Conservation (phyloP, 495 filamentous ascomycete species). For the Sporormia fimetaria region DNA sequence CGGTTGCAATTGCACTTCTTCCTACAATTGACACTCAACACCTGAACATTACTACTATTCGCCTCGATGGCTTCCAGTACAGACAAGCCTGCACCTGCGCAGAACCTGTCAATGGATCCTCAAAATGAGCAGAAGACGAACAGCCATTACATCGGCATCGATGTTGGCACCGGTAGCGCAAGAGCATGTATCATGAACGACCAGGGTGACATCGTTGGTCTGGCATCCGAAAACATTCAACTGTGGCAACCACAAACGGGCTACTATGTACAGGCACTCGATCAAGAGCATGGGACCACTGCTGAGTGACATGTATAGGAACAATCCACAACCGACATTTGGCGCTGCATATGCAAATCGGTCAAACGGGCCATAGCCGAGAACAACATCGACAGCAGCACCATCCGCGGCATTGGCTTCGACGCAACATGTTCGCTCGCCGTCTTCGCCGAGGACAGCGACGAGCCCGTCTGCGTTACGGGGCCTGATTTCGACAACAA, state of each 20-base stretch:
- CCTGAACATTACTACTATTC: no score
- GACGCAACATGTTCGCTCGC: conserved; percentile 94
- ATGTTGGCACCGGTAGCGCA: conserved; percentile 92
- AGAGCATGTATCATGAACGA: conserved; percentile 88
- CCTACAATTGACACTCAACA: no score
- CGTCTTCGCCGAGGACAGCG: conserved; percentile 77
- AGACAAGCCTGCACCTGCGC: conserved; percentile 34
- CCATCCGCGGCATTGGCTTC: conserved; percentile 82
- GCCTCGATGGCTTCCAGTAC: conserved; percentile 26
- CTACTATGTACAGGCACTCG: conserved; percentile 77
- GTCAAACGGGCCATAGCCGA: conserved; percentile 67
- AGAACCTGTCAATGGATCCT: conserved; percentile 45
- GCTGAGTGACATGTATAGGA: no score
- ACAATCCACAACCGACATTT: conserved; percentile 96
- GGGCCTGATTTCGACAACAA: conserved; percentile 66
- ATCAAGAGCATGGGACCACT: no score
- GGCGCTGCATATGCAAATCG: conserved; percentile 76
- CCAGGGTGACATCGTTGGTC: conserved; percentile 81
- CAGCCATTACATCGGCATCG: conserved; percentile 78
- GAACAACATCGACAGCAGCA: conserved; percentile 59
- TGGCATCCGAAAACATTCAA: conserved; percentile 82
- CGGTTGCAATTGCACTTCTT: no score
- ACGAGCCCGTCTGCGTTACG: conserved; percentile 81
- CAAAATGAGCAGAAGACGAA: conserved; percentile 46
- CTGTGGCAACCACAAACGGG: conserved; percentile 87